A percentile compares a stretch with the other conserved stretches of the same genome.
These are phyloP conservation scores for Lenwebbia sp. DNA, from an alignment of 345 rosid species.

Conservation along the genomic window DNA sequence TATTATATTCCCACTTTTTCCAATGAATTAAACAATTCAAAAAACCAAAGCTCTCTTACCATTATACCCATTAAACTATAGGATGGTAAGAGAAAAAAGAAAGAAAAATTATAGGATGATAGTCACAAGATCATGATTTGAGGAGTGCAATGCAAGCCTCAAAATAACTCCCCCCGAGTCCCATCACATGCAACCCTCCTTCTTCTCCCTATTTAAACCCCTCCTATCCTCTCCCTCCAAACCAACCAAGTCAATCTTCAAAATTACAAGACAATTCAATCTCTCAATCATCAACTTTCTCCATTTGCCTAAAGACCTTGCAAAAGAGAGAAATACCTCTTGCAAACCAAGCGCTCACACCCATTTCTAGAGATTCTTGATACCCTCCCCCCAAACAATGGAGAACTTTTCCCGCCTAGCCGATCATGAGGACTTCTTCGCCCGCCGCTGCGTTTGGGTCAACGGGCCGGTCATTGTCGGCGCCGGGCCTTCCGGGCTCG, in stretches of 20 bases:
- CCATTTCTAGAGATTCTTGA: not conserved
- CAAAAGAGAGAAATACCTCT: not conserved
- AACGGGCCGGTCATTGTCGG: slow-evolving; percentile 36
- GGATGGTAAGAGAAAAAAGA: not conserved
- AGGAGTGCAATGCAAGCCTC: not conserved
- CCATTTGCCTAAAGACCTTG: not conserved
- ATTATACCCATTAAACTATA: not conserved
- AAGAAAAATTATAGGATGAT: not conserved
- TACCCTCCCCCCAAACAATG: not conserved
- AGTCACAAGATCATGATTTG: not conserved
- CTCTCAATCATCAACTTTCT: not conserved
- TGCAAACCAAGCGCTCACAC: not conserved
- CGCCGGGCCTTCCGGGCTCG: slow-evolving; percentile 34
- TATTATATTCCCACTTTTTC: not conserved
- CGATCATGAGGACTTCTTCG: not conserved
- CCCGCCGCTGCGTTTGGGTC: slow-evolving; percentile 23
- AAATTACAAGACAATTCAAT: not conserved
- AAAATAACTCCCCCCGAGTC: not conserved
- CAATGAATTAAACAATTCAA: not conserved
- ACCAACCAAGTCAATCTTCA: not conserved
- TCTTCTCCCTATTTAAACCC: not conserved
- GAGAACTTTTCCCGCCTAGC: not conserved
- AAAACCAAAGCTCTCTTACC: not conserved
- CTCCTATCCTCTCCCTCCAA: not conserved
- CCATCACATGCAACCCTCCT: not conserved